Base-by-base conservation (phyloP, 2,329 filamentous ascomycete genomes). In the Hyphodiscus sp. region DNA sequence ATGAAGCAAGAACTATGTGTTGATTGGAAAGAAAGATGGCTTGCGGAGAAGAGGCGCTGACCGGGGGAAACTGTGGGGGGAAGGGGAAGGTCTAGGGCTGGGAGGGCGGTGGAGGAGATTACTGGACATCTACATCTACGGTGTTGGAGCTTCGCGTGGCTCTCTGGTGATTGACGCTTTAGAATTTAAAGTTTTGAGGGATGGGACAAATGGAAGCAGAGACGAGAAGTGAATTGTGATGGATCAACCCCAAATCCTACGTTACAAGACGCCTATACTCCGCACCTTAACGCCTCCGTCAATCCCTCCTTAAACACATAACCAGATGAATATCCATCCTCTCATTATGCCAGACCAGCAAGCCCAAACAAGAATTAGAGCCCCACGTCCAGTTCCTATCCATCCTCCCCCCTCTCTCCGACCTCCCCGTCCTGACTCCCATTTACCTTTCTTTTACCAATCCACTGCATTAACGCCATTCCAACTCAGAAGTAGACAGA, bases 401-500 rank as follows among this genome's bases (percentile, higher is more conserved):
- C 50, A 49, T 45, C 41, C 29, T 1, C 47, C 30, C 1, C 47
- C 18, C 11, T 44, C 26, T 48, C 49, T 43, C 41, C 26, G 29
- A 29, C 46, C 41, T 19, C 51, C 33, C 11, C 33, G 16, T 38
- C 33, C 11, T 13, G 5, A 4, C 13, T 38, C 33, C 33, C 4
- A 38, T 38, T 2, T 38, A 13, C 33, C 33, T n/a, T 38, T 38
- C 33, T 2, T n/a, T 38, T 38, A 45, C 23, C 38, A 26, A 49
- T 16, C 48, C 20, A 52, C 16, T 54, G 47, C 50, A 58, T 61
- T 59, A 61, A 61, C 54, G 56, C 58, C 56, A 61, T 52, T 57
- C 54, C 56, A 53, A 48, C 58, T 53, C 51, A 52, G 52, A 53
- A 38, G 41, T 38, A 20, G 18, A 45, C 41, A 41, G 33, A 50